Evolutionary conservation across 345 rosid genomes (phyloP), one percentile per base, ranked within the genome.

Genomic region (Acer saccharum): DNA sequence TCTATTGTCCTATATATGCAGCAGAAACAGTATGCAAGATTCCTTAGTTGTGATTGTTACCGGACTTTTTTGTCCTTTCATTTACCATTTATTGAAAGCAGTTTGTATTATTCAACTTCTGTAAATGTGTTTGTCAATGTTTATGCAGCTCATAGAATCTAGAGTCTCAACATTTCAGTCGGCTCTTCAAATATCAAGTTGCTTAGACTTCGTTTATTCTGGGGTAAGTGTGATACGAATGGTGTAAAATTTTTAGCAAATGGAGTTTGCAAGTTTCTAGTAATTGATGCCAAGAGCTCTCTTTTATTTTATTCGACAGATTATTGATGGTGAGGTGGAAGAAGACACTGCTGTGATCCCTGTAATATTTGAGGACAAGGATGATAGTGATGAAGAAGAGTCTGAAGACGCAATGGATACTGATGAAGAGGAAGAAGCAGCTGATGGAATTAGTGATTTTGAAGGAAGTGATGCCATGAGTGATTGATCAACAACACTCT

Each of bases 101-200:
- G 21, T 70, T 41, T 73, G n/a, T 4, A 41, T 7, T 60, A 20
- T 39, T 60, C 20, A 16, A 74, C 60, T 74, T 1, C 43, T 44
- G 44, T 74, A 25, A 63, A 41, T 5, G 1, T 16, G 68, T 68
- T 21, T 13, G 39, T 81, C 65, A 25, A 25, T 25, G 27, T 1
- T 25, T 25, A 25, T 25, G 27, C 93, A 96, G 97, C 88, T 91
- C 63, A 90, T 92, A 8, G 99, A 94, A 83, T 87, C 97, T n/a
- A 87, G 99, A 65, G 85, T 87, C 57, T 80, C 93, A 6, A 94
- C 94, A 50, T 88, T 91, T 82, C 83, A 84, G 62, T 76, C 97
- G 5, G 94, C 95, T 3, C 85, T 88, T 71, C 88, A 92, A 77
- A 83, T 96, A 79, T 96, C 99, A 64, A 86, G 88, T 78, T 48